Evolutionary conservation across 164 flowering plant species (phyloP).

Genomic region (Kalanchoe fedtschenkoi): DNA sequence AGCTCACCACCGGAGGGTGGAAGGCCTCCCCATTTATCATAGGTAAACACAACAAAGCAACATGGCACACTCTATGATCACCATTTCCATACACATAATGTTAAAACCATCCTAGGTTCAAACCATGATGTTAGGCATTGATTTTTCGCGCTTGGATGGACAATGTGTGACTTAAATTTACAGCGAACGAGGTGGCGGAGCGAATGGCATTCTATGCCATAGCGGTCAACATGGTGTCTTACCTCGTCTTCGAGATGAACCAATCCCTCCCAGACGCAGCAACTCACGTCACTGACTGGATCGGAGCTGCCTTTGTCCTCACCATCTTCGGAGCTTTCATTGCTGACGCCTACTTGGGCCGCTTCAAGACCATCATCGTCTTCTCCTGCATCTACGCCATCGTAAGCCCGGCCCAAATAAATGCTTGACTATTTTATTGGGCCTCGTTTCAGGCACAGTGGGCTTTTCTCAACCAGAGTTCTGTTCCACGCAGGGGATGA

Average conservation of each 20-base stretch:
- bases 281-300: constrained; percentile 51
- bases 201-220: constrained; percentile 53
- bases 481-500: constrained; percentile 42
- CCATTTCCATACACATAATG: background rate
- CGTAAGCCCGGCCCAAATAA: constrained; percentile 24
- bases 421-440: background rate
- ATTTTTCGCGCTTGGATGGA: too few relatives aligned
- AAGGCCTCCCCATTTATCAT: constrained; percentile 62
- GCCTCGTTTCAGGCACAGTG: background rate
- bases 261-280: constrained; percentile 41
- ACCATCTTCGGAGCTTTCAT: constrained; percentile 64
- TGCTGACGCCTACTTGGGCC: constrained; percentile 68
- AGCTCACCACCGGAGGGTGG: constrained; percentile 60
- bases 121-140: background rate
- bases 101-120: background rate
- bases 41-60: constrained; percentile 17
- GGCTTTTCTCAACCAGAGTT: too few relatives aligned
- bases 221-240: constrained; percentile 56
- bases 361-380: constrained; percentile 46
- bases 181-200: constrained; percentile 74
- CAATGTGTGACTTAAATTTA: background rate
- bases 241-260: constrained; percentile 41
- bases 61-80: background rate
- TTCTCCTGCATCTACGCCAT: constrained; percentile 52
- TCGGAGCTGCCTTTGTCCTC: constrained; percentile 54